Conservation (phyloP, 306 rosid genomes). For the Quercus glauca region DNA sequence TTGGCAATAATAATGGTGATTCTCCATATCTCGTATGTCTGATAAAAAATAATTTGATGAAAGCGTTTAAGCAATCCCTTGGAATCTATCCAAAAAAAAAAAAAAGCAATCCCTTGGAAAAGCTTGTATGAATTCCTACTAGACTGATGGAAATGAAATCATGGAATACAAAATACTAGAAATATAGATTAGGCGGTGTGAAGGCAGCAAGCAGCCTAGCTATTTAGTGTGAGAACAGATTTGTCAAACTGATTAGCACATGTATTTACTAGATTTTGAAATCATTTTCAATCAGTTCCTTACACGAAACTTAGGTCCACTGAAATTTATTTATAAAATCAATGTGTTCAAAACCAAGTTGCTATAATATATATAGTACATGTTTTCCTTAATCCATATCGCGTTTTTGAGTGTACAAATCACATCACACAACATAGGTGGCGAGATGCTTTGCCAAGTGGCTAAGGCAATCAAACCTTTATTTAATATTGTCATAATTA, state of each 20-base stretch:
- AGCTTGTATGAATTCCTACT: background rate
- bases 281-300: background rate
- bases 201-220: no score
- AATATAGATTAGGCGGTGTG: background rate
- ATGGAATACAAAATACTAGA: background rate
- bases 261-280: background rate
- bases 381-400: background rate
- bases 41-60: background rate
- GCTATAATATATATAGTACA: background rate
- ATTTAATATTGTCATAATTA: no score
- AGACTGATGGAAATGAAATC: background rate
- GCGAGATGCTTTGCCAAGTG: background rate
- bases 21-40: background rate
- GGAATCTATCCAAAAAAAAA: no score
- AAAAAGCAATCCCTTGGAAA: background rate
- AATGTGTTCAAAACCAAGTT: background rate
- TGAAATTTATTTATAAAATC: background rate
- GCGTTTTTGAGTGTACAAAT: slow-evolving; percentile 6
- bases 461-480: background rate
- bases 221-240: no score
- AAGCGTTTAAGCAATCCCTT: no score
- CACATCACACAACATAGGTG: background rate
- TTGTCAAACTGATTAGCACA: no score
- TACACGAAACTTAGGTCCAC: background rate
- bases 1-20: background rate